These are phyloP conservation scores for Xanthoceras sorbifolium DNA, from an alignment of 345 rosid species.

Conservation along the genomic window DNA sequence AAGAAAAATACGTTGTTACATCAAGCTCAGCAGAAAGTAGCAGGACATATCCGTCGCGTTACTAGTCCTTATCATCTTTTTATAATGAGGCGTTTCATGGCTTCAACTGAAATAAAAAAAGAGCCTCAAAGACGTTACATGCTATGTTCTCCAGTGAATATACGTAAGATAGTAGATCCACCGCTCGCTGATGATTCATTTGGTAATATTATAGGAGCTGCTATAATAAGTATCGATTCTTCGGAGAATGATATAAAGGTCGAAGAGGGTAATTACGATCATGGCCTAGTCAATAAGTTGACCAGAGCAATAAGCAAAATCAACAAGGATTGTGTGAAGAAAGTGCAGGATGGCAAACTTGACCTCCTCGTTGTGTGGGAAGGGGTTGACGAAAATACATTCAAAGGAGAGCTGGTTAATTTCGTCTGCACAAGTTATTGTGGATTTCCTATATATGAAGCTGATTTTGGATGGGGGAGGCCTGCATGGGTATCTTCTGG, in stretches of 20 bases:
- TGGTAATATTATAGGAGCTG: conserved; percentile 34
- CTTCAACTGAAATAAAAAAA: conserved; percentile 23
- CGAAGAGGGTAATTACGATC: background rate
- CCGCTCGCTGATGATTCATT: conserved; percentile 36
- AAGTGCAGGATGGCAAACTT: conserved; percentile 22
- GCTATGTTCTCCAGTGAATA: conserved; percentile 38
- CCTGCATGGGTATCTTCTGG: conserved; percentile 8
- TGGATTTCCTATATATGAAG: conserved; percentile 35
- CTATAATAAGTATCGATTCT: conserved; percentile 2
- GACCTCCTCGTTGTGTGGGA: background rate
- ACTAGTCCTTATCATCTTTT: conserved; percentile 46
- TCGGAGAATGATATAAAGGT: background rate
- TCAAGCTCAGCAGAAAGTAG: background rate
- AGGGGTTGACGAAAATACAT: background rate
- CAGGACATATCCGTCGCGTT: conserved; percentile 25
- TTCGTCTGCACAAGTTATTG: conserved; percentile 40
- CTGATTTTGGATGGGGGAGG: conserved; percentile 45
- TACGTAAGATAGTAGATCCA: conserved; percentile 35
- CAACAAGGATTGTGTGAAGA: conserved; percentile 29
- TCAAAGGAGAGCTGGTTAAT: conserved; percentile 24
- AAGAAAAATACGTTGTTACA: conserved; percentile 20
- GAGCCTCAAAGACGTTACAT: conserved; percentile 15
- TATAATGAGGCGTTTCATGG: conserved; percentile 41
- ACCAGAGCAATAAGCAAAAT: conserved; percentile 29
- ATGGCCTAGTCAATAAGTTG: conserved; percentile 26